Evolutionary conservation across 129 eudicot genomes (phyloP).

Genomic region (Sambucus nigra): DNA sequence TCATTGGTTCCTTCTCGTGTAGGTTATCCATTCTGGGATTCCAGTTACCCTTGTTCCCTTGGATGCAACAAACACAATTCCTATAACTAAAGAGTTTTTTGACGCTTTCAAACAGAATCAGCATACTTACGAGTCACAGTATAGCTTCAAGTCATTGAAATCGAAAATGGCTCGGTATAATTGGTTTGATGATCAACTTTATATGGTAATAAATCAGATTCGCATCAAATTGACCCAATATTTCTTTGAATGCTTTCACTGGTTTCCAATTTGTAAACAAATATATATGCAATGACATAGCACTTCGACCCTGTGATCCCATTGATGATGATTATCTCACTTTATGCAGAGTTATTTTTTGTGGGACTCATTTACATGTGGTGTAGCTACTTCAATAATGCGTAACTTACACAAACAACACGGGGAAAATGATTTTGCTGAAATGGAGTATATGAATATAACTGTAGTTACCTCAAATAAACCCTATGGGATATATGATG

Average conservation of each 20-base stretch:
- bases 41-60: conserved; percentile 79
- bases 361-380: conserved; percentile 83
- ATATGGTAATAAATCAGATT: conserved; percentile 18
- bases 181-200: conserved; percentile 35
- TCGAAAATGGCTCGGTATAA: conserved; percentile 37
- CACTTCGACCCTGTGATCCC: too few species aligned
- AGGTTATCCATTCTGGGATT: conserved; percentile 84
- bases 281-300: too few species aligned
- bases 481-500: conserved; percentile 70
- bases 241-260: background rate
- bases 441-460: conserved; percentile 73
- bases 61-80: conserved; percentile 89
- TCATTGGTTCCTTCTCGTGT: background rate
- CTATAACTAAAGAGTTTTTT: conserved; percentile 41
- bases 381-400: conserved; percentile 76
- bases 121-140: conserved; percentile 70
- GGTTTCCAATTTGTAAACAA: too few species aligned
- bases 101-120: conserved; percentile 53
- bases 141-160: conserved; percentile 47
- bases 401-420: conserved; percentile 20
- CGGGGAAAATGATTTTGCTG: conserved; percentile 75
- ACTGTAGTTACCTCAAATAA: conserved; percentile 73
- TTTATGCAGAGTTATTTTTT: conserved; percentile 62
- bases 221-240: background rate
- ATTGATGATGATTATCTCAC: background rate